Base-by-base conservation (phyloP, 768 basidiomycete species). In the Exsudoporus frostii region DNA sequence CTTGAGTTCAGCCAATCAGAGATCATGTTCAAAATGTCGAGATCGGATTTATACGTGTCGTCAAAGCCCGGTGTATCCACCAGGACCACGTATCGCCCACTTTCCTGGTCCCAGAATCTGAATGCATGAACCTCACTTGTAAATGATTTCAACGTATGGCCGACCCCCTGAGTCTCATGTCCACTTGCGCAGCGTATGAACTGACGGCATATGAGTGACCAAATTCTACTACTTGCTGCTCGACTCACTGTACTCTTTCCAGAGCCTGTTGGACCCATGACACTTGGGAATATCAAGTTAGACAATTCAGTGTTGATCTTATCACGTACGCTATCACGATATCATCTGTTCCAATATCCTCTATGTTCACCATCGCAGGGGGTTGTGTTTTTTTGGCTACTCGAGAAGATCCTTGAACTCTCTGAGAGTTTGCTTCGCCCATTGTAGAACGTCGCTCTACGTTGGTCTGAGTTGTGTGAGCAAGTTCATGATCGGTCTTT, bases 291-390 rank as follows among this genome's bases (percentile, higher is more conserved):
- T 17, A 11, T n/a, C 4, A 14, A 50, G 17, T 50, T 15, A 44
- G 45, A 44, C 17, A 27, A 5, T 27, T 41, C 13, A 24, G 3
- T 0, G 1, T 24, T 10, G 11, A 40, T 29, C 27, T 25, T 1
- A 36, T 17, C 40, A 61, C 59, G 15, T 15, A 57, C 58, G 47
- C 58, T 53, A 53, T 49, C 11, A 57, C 48, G 3, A 53, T 15
- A 33, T 57, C 55, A 7, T 53, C 48, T 38, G 27, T 20, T 7
- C 5, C 5, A 14, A 48, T 42, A 13, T 50, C 45, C 11, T 42
- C n/a, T 11, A 37, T 6, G 13, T 40, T 39, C 39, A 37, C 27
- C 17, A 19, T 7, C 9, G 8, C 32, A 24, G 6, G n/a, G n/a
- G n/a, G n/a, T n/a, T n/a, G 15, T n/a, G 3, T 39, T 11, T 14